Percentiles rank a stretch among this genome's conserved stretches.
Evolutionary conservation across 2,329 filamentous ascomycete species (phyloP).

Genomic region (Talaromyces islandicus): DNA sequence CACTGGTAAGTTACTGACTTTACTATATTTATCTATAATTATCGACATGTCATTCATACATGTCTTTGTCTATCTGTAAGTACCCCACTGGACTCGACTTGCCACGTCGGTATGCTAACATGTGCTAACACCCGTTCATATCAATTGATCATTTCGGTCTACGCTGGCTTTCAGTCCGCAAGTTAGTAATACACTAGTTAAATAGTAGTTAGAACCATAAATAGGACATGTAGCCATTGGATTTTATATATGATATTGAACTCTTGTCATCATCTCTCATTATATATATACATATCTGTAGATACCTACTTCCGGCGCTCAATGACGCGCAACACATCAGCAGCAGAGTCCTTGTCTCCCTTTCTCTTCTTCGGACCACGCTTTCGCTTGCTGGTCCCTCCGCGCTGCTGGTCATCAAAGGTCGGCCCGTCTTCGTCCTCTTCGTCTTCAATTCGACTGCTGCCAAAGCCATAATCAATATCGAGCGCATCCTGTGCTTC

Average conservation of each 20-base stretch:
- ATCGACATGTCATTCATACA: not conserved
- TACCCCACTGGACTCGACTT: not conserved
- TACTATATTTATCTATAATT: not conserved
- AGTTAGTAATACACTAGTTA: not conserved
- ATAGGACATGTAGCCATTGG: not conserved
- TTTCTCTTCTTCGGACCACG: conserved; percentile 51
- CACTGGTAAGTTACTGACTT: not conserved
- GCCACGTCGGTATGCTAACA: not conserved
- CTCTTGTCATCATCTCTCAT: not conserved
- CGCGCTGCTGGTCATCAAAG: conserved; percentile 26
- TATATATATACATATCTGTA: not conserved
- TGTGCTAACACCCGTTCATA: not conserved
- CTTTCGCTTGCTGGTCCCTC: conserved; percentile 40
- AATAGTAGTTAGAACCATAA: not conserved
- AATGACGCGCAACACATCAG: conserved; percentile 74
- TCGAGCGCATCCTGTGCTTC: conserved; percentile 78
- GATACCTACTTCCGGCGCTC: conserved; percentile 50
- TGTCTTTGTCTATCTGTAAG: not conserved
- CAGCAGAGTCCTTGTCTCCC: conserved; percentile 59
- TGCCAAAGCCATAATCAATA: conserved; percentile 91
- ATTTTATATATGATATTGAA: not conserved
- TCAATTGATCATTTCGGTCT: not conserved
- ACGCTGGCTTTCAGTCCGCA: not conserved
- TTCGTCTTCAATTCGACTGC: conserved; percentile 78
- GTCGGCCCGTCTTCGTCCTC: conserved; percentile 60